Evolutionary conservation across 257 asterid genomes (phyloP).

Genomic region (Plantago ovata): DNA sequence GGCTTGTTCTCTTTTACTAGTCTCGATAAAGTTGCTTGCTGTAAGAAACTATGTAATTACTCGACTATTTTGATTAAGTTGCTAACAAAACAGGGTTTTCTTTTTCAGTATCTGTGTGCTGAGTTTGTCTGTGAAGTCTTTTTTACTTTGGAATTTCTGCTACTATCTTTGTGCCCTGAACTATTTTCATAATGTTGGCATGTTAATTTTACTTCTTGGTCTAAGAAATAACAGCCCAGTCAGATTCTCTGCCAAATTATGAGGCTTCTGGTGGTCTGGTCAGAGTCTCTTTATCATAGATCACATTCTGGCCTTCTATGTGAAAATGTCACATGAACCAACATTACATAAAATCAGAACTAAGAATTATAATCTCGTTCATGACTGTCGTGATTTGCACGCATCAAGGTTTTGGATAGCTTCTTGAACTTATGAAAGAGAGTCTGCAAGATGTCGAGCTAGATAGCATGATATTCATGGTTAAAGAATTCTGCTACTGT

Average conservation of each 20-base stretch:
- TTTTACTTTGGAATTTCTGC: no score
- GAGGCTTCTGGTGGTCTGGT: background rate
- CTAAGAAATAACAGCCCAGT: no score
- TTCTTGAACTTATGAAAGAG: no score
- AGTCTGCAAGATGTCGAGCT: no score
- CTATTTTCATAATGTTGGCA: background rate
- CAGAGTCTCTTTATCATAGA: background rate
- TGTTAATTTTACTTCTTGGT: background rate
- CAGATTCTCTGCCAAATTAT: background rate
- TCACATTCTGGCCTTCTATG: background rate
- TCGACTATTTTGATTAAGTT: background rate
- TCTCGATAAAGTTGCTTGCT: background rate
- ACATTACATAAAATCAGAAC: background rate
- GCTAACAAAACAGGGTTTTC: background rate
- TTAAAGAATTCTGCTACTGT: no score
- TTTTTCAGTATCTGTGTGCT: background rate
- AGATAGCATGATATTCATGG: no score
- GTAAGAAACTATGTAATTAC: background rate
- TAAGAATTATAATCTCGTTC: background rate
- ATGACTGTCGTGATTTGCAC: no score
- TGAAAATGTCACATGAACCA: background rate
- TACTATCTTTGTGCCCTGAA: background rate
- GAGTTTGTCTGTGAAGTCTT: background rate
- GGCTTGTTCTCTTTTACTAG: no score
- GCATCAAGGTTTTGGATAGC: no score